Conservation (phyloP, 306 rosid genomes). For the Pachyrhizus erosus region DNA sequence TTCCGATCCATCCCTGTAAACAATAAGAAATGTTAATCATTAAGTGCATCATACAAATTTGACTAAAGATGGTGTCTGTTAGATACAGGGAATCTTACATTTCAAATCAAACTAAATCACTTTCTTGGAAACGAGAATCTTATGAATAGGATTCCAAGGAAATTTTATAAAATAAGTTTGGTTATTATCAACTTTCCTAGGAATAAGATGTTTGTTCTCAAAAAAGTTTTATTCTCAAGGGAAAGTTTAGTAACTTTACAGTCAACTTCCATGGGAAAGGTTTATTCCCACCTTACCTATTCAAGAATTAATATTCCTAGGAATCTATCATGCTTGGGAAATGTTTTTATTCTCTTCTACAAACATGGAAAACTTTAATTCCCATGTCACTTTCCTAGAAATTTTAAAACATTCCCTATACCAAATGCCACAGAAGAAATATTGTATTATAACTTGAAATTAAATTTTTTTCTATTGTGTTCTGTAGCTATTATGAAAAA, state of each 20-base stretch:
- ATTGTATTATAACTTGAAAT: constrained; percentile 16
- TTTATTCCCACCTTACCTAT: background rate
- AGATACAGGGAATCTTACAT: background rate
- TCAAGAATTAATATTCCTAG: too few species aligned
- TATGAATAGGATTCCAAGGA: background rate
- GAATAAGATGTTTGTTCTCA: background rate
- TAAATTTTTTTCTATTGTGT: background rate
- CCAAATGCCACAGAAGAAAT: constrained; percentile 13
- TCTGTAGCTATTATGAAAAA: constrained; percentile 9
- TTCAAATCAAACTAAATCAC: background rate
- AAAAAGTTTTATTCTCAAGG: background rate
- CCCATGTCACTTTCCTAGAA: background rate
- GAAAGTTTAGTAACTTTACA: background rate
- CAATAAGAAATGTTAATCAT: constrained; percentile 37
- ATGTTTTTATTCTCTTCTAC: background rate
- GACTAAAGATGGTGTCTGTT: background rate
- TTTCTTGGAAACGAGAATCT: background rate
- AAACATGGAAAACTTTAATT: background rate
- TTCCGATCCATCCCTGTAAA: constrained; percentile 81
- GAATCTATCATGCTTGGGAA: background rate
- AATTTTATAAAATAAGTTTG: background rate
- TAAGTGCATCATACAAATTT: constrained; percentile 10
- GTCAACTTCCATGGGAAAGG: background rate
- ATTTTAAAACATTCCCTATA: background rate
- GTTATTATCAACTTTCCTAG: background rate